Base-by-base conservation (phyloP, 2,329 filamentous ascomycete genomes). In the Sarocladium kiliense region DNA sequence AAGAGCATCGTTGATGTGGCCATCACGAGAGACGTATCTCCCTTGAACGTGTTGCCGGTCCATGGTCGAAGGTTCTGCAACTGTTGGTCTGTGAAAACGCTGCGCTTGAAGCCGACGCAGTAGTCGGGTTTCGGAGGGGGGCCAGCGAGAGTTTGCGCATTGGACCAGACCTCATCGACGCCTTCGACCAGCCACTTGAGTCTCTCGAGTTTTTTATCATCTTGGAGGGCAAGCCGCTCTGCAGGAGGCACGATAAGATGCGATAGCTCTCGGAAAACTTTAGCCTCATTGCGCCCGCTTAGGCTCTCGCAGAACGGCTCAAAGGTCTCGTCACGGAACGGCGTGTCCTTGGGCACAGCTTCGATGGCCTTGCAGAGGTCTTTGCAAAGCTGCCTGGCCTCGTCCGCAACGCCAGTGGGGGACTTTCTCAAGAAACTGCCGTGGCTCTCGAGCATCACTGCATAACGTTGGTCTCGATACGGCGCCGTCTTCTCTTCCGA, bases 1-100 rank as follows among this genome's bases (percentile, higher is more conserved):
- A 81, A 78, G 64, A 73, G 75, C 64, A 77, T 76, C 4, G 71
- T 63, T 54, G 66, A 72, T 14, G 71, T 78, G n/a, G 63, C 70
- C 64, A 74, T 72, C 56, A 77, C 76, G 58, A 62, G 69, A 23
- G 68, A 77, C 54, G 59, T 60, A 55, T 71, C 65, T 27, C 63
- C 61, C 44, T 53, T 44, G 34, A 66, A 54, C 9, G 65, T 61
- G 41, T 72, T 58, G 55, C 67, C 63, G 54, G 71, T 61, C 41
- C 68, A 71, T 5, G 70, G 69, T 19, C 60, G 49, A 9, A 78
- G 60, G 63, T 71, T 77, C 14, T 62, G 39, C 4, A 75, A 67
- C 60, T 78, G 73, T 9, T 71, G 64, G 0, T 70, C 54, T 1
- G 68, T 76, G 57, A 80, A 79, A 54, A 71, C 72, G 3, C 66